Evolutionary conservation across 169 alveolate genomes (phyloP).

Genomic region (Plasmodium gonderi): DNA sequence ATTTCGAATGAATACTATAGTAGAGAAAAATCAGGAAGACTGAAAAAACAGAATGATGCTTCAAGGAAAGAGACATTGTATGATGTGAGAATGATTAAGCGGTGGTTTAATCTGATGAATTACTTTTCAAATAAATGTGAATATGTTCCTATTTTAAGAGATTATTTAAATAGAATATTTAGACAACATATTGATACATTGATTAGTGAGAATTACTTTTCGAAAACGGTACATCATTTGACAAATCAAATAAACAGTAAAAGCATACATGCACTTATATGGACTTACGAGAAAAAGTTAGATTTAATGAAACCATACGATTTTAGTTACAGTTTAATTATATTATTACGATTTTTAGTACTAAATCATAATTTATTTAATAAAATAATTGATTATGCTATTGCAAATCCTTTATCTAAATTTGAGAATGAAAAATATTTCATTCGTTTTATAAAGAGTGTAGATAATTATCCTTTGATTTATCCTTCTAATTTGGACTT

Average conservation of each 20-base stretch:
- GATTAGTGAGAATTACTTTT: constrained; percentile 14
- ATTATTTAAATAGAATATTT: constrained; percentile 61
- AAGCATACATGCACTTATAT: constrained; percentile 54
- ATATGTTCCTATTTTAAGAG: constrained; percentile 29
- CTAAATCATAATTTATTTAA: constrained; percentile 37
- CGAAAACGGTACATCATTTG: constrained; percentile 43
- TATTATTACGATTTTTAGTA: constrained; percentile 19
- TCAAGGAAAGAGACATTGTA: neutral
- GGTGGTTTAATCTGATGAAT: constrained; percentile 20
- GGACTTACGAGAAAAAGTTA: constrained; percentile 23
- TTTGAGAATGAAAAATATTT: constrained; percentile 18
- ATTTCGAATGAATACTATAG: too few species aligned
- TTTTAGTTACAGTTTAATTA: constrained; percentile 55
- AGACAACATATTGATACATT: constrained; percentile 40
- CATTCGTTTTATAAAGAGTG: constrained; percentile 47
- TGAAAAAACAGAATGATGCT: too few species aligned
- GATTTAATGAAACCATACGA: constrained; percentile 32
- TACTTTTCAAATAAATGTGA: constrained; percentile 10
- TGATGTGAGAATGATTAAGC: constrained; percentile 39
- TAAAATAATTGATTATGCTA: constrained; percentile 22
- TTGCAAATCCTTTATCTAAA: constrained; percentile 24
- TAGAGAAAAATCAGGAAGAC: too few species aligned
- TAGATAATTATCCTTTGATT: constrained; percentile 18
- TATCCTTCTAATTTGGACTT: neutral
- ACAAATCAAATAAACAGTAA: constrained; percentile 64